Conservation (phyloP, 495 filamentous ascomycete genomes). For the Aspergillus olivimuriae region DNA sequence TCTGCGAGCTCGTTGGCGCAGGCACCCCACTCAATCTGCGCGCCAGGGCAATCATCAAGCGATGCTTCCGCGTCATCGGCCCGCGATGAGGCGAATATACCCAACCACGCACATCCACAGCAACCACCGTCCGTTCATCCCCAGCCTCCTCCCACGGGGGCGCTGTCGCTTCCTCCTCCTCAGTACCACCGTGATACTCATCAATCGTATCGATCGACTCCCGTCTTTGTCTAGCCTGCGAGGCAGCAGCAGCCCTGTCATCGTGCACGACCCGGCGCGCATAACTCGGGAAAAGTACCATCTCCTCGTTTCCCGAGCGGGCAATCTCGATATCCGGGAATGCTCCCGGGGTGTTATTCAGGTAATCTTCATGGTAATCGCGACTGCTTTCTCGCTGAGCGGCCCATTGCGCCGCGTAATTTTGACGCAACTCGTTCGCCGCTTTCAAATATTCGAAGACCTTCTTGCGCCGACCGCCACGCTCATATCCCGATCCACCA, state of each 20-base stretch:
- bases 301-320: constrained; percentile 76
- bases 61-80: constrained; percentile 82
- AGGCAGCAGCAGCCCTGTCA: constrained; percentile 18
- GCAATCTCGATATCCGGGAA: constrained; percentile 80
- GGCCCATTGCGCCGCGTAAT: constrained; percentile 56
- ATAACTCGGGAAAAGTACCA: constrained; percentile 92
- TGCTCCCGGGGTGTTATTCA: constrained; percentile 59
- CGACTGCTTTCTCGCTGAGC: constrained; percentile 42
- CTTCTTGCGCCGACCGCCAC: constrained; percentile 68
- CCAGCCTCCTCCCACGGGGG: constrained; percentile 63
- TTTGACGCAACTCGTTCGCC: constrained; percentile 85
- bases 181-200: constrained; percentile 28
- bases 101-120: constrained; percentile 91
- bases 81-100: constrained; percentile 79
- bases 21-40: constrained; percentile 80
- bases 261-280: constrained; percentile 54
- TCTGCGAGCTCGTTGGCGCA: constrained; percentile 41
- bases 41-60: constrained; percentile 76
- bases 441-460: constrained; percentile 80
- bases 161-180: constrained; percentile 27
- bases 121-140: constrained; percentile 75
- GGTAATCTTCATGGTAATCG: constrained; percentile 47
- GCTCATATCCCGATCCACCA: constrained; percentile 43
- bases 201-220: constrained; percentile 32
- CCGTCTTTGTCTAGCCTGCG: constrained; percentile 13